phyloP scores from a whole-genome alignment of 1,139 yeast genomes.

The Yamadazyma oceani region DNA sequence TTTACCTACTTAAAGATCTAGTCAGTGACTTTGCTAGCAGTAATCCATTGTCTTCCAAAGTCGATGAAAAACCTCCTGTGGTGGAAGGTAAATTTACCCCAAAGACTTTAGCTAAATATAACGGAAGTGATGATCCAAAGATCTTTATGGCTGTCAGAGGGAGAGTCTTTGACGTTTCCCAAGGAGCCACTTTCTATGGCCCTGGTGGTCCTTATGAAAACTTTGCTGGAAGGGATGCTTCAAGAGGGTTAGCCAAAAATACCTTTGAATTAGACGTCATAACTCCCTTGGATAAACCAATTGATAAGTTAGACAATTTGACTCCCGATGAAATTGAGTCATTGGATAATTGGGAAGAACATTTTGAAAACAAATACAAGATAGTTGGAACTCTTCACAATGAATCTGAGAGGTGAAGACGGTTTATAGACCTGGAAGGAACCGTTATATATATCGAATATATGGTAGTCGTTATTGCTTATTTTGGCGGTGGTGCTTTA shows the following conservation, averaged over 20 bases:
- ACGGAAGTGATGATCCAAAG: conserved; percentile 76
- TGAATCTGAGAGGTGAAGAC: conserved; percentile 4
- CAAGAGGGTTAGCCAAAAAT: conserved; percentile 88
- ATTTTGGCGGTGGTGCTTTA: no score
- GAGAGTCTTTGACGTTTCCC: conserved; percentile 79
- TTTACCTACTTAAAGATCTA: conserved; percentile 24
- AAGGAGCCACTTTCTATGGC: conserved; percentile 86
- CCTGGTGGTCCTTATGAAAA: conserved; percentile 96
- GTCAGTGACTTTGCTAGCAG: conserved; percentile 18
- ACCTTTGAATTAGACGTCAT: conserved; percentile 72
- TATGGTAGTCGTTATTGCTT: no score
- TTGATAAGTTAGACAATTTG: conserved; percentile 69
- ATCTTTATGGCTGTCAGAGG: conserved; percentile 85
- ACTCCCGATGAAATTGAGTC: conserved; percentile 62
- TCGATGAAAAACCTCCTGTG: conserved; percentile 49
- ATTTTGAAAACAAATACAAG: conserved; percentile 76
- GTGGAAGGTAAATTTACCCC: conserved; percentile 86
- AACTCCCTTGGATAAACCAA: conserved; percentile 63
- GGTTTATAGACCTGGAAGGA: no score
- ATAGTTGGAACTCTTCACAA: conserved; percentile 49
- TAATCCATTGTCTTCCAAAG: conserved; percentile 13
- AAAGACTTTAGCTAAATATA: conserved; percentile 63
- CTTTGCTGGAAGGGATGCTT: conserved; percentile 97
- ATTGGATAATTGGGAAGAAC: conserved; percentile 82
- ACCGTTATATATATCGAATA: background rate